Evolutionary conservation across 805 yeast species (phyloP).

Genomic region (Komagataella populi): DNA sequence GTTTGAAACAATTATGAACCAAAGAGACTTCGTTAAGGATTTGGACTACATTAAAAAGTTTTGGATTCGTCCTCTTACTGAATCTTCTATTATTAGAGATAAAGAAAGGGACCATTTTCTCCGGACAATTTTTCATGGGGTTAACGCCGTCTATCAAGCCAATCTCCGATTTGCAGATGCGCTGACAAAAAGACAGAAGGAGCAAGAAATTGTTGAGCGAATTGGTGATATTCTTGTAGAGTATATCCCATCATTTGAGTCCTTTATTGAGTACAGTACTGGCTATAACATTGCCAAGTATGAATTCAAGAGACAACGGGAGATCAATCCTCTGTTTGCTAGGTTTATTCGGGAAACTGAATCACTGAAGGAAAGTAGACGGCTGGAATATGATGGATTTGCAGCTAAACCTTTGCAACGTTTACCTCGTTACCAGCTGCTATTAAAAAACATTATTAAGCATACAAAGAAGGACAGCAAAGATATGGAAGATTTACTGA

Average conservation of each 20-base stretch:
- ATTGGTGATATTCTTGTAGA: constrained; percentile 84
- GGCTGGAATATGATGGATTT: constrained; percentile 85
- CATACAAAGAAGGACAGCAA: constrained; percentile 65
- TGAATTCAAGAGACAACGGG: constrained; percentile 88
- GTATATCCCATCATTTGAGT: constrained; percentile 76
- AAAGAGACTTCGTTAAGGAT: constrained; percentile 90
- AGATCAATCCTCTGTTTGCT: constrained; percentile 83
- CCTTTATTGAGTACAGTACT: constrained; percentile 88
- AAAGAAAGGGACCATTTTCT: constrained; percentile 84
- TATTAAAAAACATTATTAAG: constrained; percentile 72
- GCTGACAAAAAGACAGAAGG: constrained; percentile 73
- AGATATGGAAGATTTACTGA: constrained; percentile 53
- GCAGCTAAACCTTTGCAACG: constrained; percentile 92
- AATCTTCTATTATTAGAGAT: constrained; percentile 78
- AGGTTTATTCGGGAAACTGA: constrained; percentile 87
- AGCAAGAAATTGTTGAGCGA: constrained; percentile 69
- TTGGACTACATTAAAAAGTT: constrained; percentile 86
- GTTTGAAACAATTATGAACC: constrained; percentile 87
- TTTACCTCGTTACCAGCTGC: constrained; percentile 85
- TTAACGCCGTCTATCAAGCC: constrained; percentile 72
- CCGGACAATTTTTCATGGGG: constrained; percentile 82
- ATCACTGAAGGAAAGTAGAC: constrained; percentile 70
- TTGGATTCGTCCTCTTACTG: constrained; percentile 84
- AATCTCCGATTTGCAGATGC: constrained; percentile 84
- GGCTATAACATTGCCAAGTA: constrained; percentile 91